These are phyloP conservation scores for Eurotiales sp. DNA, from an alignment of 2,329 filamentous ascomycete species.

Conservation along the genomic window DNA sequence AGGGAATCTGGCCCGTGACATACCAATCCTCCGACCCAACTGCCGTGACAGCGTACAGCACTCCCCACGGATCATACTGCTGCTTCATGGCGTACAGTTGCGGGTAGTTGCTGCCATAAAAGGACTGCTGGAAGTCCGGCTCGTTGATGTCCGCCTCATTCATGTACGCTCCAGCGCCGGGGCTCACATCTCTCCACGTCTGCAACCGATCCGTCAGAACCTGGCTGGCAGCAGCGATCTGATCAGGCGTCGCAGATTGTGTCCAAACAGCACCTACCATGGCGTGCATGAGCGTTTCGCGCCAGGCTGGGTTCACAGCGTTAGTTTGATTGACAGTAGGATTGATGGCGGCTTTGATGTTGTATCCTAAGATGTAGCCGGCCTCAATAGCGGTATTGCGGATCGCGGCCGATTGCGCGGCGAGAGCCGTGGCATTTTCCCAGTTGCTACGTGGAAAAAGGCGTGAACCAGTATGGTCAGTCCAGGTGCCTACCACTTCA, in stretches of 20 bases:
- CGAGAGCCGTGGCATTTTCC: constrained; percentile 2
- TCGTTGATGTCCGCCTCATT: constrained; percentile 43
- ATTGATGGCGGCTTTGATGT: constrained; percentile 4
- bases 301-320: constrained; percentile 40
- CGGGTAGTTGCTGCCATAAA: constrained; percentile 42
- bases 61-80: constrained; percentile 39
- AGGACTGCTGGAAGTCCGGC: constrained; percentile 38
- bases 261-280: constrained; percentile 36
- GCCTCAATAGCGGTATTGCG: constrained; percentile 1
- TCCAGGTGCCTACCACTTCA: constrained; percentile 1
- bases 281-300: constrained; percentile 33
- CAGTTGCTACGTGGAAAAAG: constrained; percentile 1
- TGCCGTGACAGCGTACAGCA: constrained; percentile 41
- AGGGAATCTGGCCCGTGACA: constrained; percentile 12
- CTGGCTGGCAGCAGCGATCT: constrained; percentile 34
- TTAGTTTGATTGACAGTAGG: constrained; percentile 23
- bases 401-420: not conserved
- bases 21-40: constrained; percentile 39
- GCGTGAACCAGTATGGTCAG: not conserved
- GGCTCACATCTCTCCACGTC: constrained; percentile 3
- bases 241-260: constrained; percentile 32
- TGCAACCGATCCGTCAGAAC: constrained; percentile 31
- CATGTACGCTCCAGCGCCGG: constrained; percentile 34
- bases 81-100: constrained; percentile 36
- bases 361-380: constrained; percentile 2